These are phyloP conservation scores for Rhodotorula taiwanensis DNA, from an alignment of 768 basidiomycete genomes.

Conservation along the genomic window DNA sequence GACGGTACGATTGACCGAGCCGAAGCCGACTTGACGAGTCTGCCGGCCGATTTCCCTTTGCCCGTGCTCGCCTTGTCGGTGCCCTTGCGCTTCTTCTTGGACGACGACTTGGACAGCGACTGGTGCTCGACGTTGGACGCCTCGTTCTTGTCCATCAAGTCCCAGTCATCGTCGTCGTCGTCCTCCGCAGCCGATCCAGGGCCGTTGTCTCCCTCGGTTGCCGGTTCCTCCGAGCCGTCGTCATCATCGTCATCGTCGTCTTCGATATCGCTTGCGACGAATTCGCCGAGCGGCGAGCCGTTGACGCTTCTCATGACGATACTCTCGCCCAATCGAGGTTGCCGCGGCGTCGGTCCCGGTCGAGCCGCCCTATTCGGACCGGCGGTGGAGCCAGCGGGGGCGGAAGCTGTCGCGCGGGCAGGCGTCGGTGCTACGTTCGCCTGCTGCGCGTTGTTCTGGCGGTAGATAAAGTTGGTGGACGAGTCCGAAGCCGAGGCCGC, in stretches of 20 bases:
- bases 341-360: slow-evolving; percentile 1
- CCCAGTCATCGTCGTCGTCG: not conserved
- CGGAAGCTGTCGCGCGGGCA: not conserved
- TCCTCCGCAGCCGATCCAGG: too few species aligned
- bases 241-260: slow-evolving; percentile 11
- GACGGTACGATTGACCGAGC: not conserved
- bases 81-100: not conserved
- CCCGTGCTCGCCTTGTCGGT: not conserved
- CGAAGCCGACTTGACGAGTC: not conserved
- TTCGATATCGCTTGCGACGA: slow-evolving; percentile 16
- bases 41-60: not conserved
- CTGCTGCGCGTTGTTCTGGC: not conserved
- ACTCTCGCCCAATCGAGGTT: slow-evolving; percentile 14
- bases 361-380: not conserved
- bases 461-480: slow-evolving; percentile 26
- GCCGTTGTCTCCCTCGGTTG: slow-evolving; percentile 5
- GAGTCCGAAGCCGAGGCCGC: not conserved
- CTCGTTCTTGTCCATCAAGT: not conserved
- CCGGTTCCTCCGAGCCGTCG: slow-evolving; percentile 19
- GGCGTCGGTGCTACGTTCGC: not conserved
- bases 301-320: slow-evolving; percentile 23
- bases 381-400: not conserved
- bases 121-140: slow-evolving; percentile 6
- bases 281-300: slow-evolving; percentile 20
- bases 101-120: slow-evolving; percentile 2